Evolutionary conservation across 495 filamentous ascomycete species (phyloP).

Genomic region (Neurospora sp.): DNA sequence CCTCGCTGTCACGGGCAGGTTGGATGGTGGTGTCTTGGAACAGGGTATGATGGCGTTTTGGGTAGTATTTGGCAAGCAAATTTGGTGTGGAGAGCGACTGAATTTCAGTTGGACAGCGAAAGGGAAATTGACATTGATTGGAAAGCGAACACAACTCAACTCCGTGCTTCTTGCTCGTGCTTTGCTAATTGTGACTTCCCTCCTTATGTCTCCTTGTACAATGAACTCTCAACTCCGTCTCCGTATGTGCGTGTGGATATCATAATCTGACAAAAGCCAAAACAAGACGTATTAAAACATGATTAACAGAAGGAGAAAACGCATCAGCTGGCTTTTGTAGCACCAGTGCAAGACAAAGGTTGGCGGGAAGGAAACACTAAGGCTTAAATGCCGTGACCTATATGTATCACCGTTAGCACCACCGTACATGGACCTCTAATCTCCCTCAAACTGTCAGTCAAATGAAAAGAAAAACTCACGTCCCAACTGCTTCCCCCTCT

Average conservation of each 20-base stretch:
- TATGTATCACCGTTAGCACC: background rate
- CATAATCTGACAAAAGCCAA: background rate
- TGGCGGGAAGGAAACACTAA: background rate
- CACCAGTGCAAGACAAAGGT: background rate
- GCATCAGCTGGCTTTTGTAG: background rate
- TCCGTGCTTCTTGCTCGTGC: background rate
- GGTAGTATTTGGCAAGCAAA: background rate
- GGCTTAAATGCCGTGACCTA: background rate
- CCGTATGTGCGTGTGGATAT: background rate
- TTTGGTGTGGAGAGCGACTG: background rate
- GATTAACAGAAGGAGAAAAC: background rate
- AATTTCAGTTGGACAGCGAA: background rate
- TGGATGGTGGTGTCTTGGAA: background rate
- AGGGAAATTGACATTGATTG: background rate
- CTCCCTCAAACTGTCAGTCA: background rate
- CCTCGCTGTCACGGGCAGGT: too few relatives aligned
- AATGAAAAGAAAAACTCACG: slow-evolving; percentile 35
- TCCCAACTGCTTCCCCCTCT: slow-evolving; percentile 55
- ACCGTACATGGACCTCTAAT: background rate
- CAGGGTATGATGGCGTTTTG: background rate
- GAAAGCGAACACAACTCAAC: background rate
- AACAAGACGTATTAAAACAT: background rate
- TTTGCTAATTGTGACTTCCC: background rate
- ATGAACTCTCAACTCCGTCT: background rate
- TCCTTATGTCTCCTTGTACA: background rate